Evolutionary conservation across 768 basidiomycete genomes (phyloP).

Genomic region (Exidia glandulosa): DNA sequence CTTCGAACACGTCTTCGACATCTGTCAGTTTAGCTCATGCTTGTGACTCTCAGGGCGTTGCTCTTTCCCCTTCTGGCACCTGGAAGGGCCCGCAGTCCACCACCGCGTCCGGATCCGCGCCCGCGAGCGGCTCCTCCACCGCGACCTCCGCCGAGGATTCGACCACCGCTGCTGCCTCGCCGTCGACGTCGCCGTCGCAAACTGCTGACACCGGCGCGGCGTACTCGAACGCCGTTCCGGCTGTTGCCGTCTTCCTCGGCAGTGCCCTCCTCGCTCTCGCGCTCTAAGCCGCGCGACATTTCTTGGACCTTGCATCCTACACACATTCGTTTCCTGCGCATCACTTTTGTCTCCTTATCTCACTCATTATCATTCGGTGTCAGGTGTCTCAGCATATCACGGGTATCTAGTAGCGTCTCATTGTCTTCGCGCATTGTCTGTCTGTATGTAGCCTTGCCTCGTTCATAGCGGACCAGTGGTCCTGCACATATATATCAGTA

Average conservation of each 20-base stretch:
- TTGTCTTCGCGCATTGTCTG: background rate
- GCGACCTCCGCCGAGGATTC: background rate
- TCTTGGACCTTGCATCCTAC: background rate
- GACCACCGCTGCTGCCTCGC: background rate
- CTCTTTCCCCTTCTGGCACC: background rate
- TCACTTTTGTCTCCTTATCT: background rate
- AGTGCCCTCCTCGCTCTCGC: conserved; percentile 33
- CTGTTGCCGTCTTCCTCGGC: conserved; percentile 31
- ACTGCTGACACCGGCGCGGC: conserved; percentile 10
- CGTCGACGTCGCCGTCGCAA: background rate
- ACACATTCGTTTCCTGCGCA: background rate
- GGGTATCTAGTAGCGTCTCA: background rate
- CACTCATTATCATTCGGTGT: too few species aligned
- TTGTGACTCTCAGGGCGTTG: conserved; percentile 15
- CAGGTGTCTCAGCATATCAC: too few species aligned
- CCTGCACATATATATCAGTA: background rate
- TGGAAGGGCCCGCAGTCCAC: background rate
- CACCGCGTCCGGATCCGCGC: too few species aligned
- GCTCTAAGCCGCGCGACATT: conserved; percentile 34
- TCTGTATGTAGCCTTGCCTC: background rate
- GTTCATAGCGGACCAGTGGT: too few species aligned
- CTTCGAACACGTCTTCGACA: background rate
- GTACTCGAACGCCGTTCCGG: conserved; percentile 22
- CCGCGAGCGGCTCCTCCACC: background rate
- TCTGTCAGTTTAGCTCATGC: conserved; percentile 11